Evolutionary conservation across 805 yeast genomes (phyloP), one percentile per base, ranked within the genome.

Genomic region (Kluyveromyces lactis): DNA sequence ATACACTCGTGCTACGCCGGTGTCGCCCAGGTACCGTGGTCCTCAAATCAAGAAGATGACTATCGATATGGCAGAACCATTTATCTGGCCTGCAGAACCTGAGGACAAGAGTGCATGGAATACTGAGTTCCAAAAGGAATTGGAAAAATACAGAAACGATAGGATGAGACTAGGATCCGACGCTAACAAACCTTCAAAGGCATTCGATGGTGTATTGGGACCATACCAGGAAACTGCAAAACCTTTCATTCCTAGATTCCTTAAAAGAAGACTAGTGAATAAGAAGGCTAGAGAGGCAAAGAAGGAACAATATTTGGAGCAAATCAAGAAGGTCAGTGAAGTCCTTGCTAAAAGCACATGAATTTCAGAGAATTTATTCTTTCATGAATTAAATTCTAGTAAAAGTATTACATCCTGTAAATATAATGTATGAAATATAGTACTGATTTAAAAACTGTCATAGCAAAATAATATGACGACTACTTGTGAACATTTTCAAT

Each of bases 41-140:
- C 79, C 89, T 1, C 95, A 86, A 64, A 73, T 76, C 48, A 92
- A 92, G 69, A 89, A 87, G 64, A 92, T 92, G 97, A 90, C 96
- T 17, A 82, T 92, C 38, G 97, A 89, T 52, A 83, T 92, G 90
- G 79, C 78, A 42, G 86, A 90, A 49, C 98, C 99, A 18, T 92
- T 92, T 58, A 72, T 92, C 34, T 92, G 97, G 96, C 99, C 99
- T 3, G 81, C 73, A 28, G 73, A 69, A 44, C 72, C 75, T 18
- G 59, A 52, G 30, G 63, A 69, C 34, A 67, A 68, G 47, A 63
- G 63, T 40, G 58, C 67, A 19, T 63, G 72, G 68, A 53, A 66
- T 48, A 51, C 62, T 40, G 44, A 62, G 42, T 41, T 71, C 60
- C 63, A 62, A 17, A 64, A 67, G 31, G 77, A 79, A 49, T 64